Evolutionary conservation across 2,329 filamentous ascomycete genomes (phyloP), one percentile per base, ranked within the genome.

Genomic region (Monilinia polystroma): DNA sequence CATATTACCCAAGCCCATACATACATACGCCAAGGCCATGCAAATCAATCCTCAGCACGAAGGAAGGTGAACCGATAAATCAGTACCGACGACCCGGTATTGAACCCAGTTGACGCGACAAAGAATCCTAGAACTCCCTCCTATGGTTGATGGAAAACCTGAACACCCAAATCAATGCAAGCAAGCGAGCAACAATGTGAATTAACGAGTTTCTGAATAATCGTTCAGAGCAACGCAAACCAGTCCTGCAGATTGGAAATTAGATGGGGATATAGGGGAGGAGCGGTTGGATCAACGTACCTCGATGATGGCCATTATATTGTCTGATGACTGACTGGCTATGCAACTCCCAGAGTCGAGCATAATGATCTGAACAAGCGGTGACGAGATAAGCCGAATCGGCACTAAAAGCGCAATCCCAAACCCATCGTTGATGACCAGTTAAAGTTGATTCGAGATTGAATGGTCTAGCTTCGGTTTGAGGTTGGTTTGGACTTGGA

Each of bases 371-470:
- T 58, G 84, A 88, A 71, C 88, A 91, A 1, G 90, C 89, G 0
- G 89, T 92, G 20, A 92, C 89, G 6, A 92, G 79, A 72, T 92
- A 92, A 1, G 89, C 89, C 4, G 84, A 87, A 74, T 92, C 89
- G 3, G 89, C 89, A 62, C 86, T 89, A 76, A 91, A 92, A 0
- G 89, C 89, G 72, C 89, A 92, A 74, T 92, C 89, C 89, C 89
- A 92, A 2, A 92, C 89, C 89, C 89, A 92, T 41, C 89, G 82
- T 77, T 92, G 89, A 76, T 92, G 89, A 23, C 86, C 87, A 59
- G 88, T 85, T 1, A 92, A 81, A 7, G 88, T 90, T 20, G 87
- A 89, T 76, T 91, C 88, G 2, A 91, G 80, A 64, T 85, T 87
- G 70, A 87, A 90, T 67, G 76, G 85, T 76, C 77, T 74, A 76